phyloP scores from a whole-genome alignment of 2,329 filamentous ascomycete genomes.

The Fusarium sp. region DNA sequence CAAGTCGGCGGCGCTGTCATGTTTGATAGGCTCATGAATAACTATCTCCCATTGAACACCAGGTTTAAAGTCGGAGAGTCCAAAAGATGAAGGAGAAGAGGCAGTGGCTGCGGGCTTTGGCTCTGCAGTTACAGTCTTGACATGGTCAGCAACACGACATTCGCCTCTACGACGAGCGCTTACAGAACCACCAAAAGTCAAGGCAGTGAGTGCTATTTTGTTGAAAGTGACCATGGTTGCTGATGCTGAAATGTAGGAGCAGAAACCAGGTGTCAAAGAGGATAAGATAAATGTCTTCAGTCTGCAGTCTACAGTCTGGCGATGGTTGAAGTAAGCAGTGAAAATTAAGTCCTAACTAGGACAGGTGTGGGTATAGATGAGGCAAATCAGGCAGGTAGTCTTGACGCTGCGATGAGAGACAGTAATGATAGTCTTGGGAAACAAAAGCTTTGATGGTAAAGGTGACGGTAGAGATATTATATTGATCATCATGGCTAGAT shows the following conservation, averaged over 20 bases:
- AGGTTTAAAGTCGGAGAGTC: conserved; percentile 45
- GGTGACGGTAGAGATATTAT: not conserved
- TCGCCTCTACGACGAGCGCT: conserved; percentile 29
- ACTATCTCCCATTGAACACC: conserved; percentile 52
- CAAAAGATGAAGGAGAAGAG: conserved; percentile 3
- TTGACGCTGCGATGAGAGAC: not conserved
- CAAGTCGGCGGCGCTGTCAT: conserved; percentile 43
- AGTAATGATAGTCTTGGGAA: not conserved
- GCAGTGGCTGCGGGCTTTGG: conserved; percentile 3
- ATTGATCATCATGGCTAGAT: not conserved
- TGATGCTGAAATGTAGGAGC: not conserved
- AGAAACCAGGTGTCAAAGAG: not conserved
- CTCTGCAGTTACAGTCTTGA: conserved; percentile 13
- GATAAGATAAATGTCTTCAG: not conserved
- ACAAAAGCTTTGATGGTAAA: not conserved
- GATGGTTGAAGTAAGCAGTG: conserved; percentile 1
- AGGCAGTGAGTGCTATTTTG: conserved; percentile 26
- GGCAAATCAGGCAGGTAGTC: not conserved
- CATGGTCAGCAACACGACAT: conserved; percentile 17
- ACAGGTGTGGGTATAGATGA: conserved; percentile 3
- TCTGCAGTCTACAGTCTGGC: not conserved
- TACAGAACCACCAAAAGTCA: conserved; percentile 32
- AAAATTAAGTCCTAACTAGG: not conserved
- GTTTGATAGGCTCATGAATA: conserved; percentile 51
- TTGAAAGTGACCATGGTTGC: conserved; percentile 39